A percentile compares a stretch with the other conserved stretches of the same genome.
phyloP scores from a whole-genome alignment of 2,329 filamentous ascomycete species.

The Teratosphaeria gauchensis region DNA sequence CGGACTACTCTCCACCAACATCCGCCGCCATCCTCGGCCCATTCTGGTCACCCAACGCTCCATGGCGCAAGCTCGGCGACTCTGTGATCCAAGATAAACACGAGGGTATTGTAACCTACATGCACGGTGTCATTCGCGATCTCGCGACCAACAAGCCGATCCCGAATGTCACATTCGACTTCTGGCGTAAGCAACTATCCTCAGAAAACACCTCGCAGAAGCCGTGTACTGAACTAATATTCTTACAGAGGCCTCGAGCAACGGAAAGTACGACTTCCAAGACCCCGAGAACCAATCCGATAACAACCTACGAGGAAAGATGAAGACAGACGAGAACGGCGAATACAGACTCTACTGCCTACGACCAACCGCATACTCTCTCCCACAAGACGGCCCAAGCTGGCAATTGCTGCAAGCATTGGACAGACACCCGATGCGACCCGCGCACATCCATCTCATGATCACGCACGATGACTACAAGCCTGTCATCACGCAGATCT shows the following conservation, averaged over 20 bases:
- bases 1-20: constrained; percentile 51
- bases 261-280: constrained; percentile 62
- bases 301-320: constrained; percentile 71
- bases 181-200: constrained; percentile 43
- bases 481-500: constrained; percentile 49
- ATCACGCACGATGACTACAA: constrained; percentile 45
- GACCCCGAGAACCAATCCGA: constrained; percentile 60
- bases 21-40: constrained; percentile 67
- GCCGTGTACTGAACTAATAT: background rate
- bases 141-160: constrained; percentile 56
- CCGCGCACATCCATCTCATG: constrained; percentile 54
- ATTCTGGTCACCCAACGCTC: constrained; percentile 67
- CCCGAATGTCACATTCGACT: constrained; percentile 59
- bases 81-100: constrained; percentile 56
- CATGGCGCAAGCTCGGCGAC: constrained; percentile 58
- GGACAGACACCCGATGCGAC: constrained; percentile 51
- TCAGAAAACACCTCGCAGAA: background rate
- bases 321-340: constrained; percentile 59
- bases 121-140: constrained; percentile 61
- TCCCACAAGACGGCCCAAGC: constrained; percentile 55
- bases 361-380: constrained; percentile 62
- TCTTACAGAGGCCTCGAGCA: constrained; percentile 52
- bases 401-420: constrained; percentile 44
- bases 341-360: constrained; percentile 67
- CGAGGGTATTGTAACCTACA: constrained; percentile 51